Evolutionary conservation across 2,329 filamentous ascomycete species (phyloP).

Genomic region (Claviceps cyperi): DNA sequence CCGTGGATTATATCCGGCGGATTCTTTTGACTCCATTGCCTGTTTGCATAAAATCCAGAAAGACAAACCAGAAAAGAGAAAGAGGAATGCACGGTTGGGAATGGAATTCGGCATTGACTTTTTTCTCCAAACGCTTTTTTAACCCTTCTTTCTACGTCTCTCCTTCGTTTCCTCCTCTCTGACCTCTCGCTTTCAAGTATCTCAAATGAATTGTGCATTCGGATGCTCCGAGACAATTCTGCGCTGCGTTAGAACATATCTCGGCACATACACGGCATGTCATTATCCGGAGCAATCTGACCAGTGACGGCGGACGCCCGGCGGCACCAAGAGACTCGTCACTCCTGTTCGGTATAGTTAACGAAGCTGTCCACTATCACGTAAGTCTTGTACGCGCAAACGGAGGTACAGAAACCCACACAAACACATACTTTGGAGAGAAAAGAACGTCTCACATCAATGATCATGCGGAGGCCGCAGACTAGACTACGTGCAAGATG

Average conservation of each 20-base stretch:
- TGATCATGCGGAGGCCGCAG: conserved; percentile 13
- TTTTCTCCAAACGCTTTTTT: not conserved
- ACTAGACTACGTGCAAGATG: conserved; percentile 22
- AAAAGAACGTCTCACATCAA: not conserved
- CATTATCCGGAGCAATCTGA: conserved; percentile 24
- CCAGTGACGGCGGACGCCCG: no score
- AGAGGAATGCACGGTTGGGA: no score
- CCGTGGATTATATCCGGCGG: no score
- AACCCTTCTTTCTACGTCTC: not conserved
- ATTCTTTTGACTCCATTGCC: no score
- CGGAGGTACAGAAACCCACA: no score
- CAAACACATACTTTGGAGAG: no score
- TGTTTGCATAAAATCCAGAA: no score
- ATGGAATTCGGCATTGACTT: no score
- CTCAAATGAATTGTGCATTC: conserved; percentile 18
- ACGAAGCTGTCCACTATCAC: conserved; percentile 23
- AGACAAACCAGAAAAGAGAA: no score
- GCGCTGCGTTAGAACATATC: conserved; percentile 21
- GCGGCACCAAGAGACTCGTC: conserved; percentile 18
- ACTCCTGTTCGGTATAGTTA: conserved; percentile 24
- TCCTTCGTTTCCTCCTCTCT: not conserved
- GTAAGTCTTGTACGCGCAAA: conserved; percentile 14
- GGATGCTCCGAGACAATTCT: conserved; percentile 18
- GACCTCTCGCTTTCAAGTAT: not conserved
- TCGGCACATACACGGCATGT: conserved; percentile 26